Conservation (phyloP, 106 monocot species). For the Hemerocallis citrina region DNA sequence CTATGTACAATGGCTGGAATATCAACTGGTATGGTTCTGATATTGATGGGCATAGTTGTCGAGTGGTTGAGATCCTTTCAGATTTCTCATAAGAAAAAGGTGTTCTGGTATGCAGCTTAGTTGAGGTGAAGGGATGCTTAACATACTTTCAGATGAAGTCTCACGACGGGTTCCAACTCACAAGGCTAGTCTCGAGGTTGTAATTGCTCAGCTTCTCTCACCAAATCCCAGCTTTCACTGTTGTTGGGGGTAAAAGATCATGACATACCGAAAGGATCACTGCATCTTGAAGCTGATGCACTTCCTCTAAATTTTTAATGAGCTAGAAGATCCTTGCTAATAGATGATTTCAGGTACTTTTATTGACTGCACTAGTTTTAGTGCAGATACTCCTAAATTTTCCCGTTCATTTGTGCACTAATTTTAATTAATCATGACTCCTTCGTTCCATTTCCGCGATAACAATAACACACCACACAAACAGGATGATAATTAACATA, state of each 20-base stretch:
- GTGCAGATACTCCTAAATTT: neutral
- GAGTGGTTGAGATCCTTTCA: constrained; percentile 32
- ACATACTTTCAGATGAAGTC: constrained; percentile 38
- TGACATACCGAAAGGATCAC: constrained; percentile 19
- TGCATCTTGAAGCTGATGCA: constrained; percentile 34
- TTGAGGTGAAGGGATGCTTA: constrained; percentile 17
- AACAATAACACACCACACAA: too few species aligned
- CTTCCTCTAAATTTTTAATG: constrained; percentile 13
- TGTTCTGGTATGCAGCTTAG: constrained; percentile 21
- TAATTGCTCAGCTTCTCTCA: constrained; percentile 49
- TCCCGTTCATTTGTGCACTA: neutral
- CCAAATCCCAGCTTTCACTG: constrained; percentile 29
- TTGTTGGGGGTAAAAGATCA: constrained; percentile 12
- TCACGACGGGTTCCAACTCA: constrained; percentile 19
- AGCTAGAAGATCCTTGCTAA: neutral
- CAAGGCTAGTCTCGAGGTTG: constrained; percentile 6
- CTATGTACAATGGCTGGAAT: constrained; percentile 14
- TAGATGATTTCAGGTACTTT: neutral
- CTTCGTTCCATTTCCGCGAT: too few species aligned
- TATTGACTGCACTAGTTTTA: neutral
- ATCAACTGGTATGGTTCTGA: constrained; percentile 6
- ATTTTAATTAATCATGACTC: neutral
- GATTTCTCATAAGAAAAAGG: constrained; percentile 28
- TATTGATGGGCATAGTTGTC: constrained; percentile 14
- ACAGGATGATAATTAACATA: too few species aligned